phyloP scores from a whole-genome alignment of 805 yeast genomes.

The Diddensiella caesifluorescens region DNA sequence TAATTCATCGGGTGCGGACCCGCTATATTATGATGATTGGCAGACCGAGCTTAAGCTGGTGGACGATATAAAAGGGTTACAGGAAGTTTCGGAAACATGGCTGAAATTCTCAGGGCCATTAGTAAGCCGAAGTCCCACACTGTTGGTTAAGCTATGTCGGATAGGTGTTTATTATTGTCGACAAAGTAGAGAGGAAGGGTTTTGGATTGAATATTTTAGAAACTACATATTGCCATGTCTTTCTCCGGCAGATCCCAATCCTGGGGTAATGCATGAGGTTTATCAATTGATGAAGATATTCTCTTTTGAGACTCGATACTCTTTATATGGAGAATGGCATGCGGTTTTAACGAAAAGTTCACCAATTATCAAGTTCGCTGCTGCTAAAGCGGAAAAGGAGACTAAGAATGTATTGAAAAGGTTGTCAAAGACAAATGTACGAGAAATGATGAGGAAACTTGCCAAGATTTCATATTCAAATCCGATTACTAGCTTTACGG shows the following conservation, averaged over 20 bases:
- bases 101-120: slow-evolving; percentile 52
- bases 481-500: slow-evolving; percentile 71
- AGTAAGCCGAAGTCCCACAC: slow-evolving; percentile 42
- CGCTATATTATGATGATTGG: slow-evolving; percentile 52
- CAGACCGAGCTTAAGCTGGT: slow-evolving; percentile 36
- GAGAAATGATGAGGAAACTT: slow-evolving; percentile 63
- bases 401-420: slow-evolving; percentile 76
- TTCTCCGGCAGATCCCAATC: slow-evolving; percentile 48
- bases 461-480: slow-evolving; percentile 68
- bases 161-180: slow-evolving; percentile 43
- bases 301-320: slow-evolving; percentile 60
- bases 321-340: slow-evolving; percentile 74
- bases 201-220: slow-evolving; percentile 61
- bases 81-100: slow-evolving; percentile 43
- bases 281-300: slow-evolving; percentile 49
- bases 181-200: slow-evolving; percentile 18
- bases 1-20: not conserved
- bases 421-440: slow-evolving; percentile 72
- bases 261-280: slow-evolving; percentile 56
- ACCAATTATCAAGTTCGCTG: slow-evolving; percentile 51
- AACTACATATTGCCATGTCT: slow-evolving; percentile 62
- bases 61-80: slow-evolving; percentile 39
- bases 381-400: slow-evolving; percentile 65
- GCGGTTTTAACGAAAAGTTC: slow-evolving; percentile 52
- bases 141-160: slow-evolving; percentile 57